These are phyloP conservation scores for Penicillium griseofulvum DNA, from an alignment of 2,329 filamentous ascomycete species.

Conservation along the genomic window DNA sequence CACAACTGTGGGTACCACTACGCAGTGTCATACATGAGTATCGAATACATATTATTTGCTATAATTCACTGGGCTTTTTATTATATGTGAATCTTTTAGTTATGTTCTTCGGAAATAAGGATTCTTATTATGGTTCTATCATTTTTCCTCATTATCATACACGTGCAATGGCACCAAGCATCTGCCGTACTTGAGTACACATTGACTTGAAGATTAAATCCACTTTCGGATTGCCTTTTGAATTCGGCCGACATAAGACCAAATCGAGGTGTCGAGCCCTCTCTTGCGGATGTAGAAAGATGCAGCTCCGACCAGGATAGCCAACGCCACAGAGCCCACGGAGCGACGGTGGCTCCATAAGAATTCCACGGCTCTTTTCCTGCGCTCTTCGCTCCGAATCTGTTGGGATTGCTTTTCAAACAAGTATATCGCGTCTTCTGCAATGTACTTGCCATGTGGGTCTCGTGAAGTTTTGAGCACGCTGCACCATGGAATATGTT, in stretches of 20 bases:
- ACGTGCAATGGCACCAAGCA: background rate
- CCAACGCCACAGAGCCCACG: constrained; percentile 59
- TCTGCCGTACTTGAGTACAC: background rate
- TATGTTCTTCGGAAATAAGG: background rate
- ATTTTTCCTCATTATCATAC: constrained; percentile 6
- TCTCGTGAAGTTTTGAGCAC: constrained; percentile 78
- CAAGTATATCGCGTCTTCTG: constrained; percentile 64
- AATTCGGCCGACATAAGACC: constrained; percentile 33
- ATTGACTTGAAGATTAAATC: constrained; percentile 2
- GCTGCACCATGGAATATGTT: constrained; percentile 68
- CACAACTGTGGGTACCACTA: constrained; percentile 18
- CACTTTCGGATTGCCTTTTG: constrained; percentile 24
- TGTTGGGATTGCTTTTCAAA: constrained; percentile 72
- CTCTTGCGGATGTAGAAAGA: constrained; percentile 64
- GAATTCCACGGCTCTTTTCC: constrained; percentile 50
- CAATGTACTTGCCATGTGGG: constrained; percentile 54
- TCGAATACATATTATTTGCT: background rate
- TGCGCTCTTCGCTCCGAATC: constrained; percentile 63
- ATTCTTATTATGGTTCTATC: background rate
- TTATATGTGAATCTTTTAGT: background rate
- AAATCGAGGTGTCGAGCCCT: constrained; percentile 36
- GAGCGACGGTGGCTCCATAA: constrained; percentile 67
- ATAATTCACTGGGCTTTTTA: no score
- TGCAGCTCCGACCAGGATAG: constrained; percentile 64
- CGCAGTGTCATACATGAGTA: background rate